phyloP scores from a whole-genome alignment of 139 green algal species.

The Chlorella vulgaris region DNA sequence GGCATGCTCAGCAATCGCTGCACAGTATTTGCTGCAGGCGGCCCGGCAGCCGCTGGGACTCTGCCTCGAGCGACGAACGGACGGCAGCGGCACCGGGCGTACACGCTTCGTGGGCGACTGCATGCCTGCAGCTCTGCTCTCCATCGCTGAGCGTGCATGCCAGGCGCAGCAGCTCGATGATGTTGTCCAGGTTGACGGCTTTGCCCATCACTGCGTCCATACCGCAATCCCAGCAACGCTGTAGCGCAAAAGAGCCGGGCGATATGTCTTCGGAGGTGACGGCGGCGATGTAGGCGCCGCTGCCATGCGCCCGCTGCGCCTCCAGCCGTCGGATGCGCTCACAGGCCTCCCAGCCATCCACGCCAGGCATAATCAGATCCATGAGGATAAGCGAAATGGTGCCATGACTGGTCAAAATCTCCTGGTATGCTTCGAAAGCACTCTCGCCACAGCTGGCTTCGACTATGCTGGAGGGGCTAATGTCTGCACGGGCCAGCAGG shows the following conservation, averaged over 20 bases:
- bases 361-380: neutral
- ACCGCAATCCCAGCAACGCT: conserved; percentile 4
- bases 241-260: neutral
- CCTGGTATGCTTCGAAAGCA: neutral
- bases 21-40: neutral
- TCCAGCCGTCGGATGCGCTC: conserved; percentile 16
- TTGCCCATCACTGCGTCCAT: conserved; percentile 12
- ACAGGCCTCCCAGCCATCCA: conserved; percentile 6
- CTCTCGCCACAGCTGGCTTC: neutral
- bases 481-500: neutral
- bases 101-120: neutral
- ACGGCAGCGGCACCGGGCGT: neutral
- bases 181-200: neutral
- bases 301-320: neutral
- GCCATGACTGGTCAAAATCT: no score
- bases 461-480: neutral
- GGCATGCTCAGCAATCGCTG: no score
- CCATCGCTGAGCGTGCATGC: neutral
- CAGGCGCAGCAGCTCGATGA: neutral
- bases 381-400: conserved; percentile 11
- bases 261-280: neutral
- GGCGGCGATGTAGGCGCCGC: neutral
- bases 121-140: neutral
- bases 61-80: neutral
- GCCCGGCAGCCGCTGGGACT: neutral